Evolutionary conservation across 108 stramenopile genomes (phyloP).

Genomic region (Pseudonitzschia pungens): DNA sequence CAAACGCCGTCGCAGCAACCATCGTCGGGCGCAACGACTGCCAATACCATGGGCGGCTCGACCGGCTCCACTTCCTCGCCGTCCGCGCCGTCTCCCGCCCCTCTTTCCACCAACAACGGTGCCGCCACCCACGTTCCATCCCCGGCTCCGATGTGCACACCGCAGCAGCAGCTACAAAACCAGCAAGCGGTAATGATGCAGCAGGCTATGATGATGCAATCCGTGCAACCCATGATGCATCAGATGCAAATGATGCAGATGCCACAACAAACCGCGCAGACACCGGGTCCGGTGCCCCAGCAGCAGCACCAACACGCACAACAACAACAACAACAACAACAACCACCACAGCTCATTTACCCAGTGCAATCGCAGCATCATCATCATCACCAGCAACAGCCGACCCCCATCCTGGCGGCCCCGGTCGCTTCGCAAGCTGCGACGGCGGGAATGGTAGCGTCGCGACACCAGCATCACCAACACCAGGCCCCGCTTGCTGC

Average conservation of each 20-base stretch:
- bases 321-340: not conserved
- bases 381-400: not conserved
- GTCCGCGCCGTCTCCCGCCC: not conserved
- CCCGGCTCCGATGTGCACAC: not conserved
- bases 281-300: not conserved
- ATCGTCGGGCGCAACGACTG: not conserved
- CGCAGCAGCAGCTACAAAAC: conserved; percentile 23
- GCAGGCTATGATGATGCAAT: conserved; percentile 21
- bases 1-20: conserved; percentile 20
- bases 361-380: not conserved
- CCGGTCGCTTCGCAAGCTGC: not conserved
- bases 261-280: not conserved
- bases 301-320: not conserved
- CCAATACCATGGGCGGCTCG: not conserved
- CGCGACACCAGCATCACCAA: not conserved
- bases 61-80: conserved; percentile 3
- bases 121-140: conserved; percentile 10
- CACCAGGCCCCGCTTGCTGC: not conserved
- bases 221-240: conserved; percentile 13
- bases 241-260: conserved; percentile 35
- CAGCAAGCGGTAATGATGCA: not conserved
- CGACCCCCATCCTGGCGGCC: not conserved
- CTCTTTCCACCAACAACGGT: conserved; percentile 11
- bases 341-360: not conserved
- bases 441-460: not conserved